Evolutionary conservation across 2,329 filamentous ascomycete genomes (phyloP).

Genomic region (Hypoxylon sp.): DNA sequence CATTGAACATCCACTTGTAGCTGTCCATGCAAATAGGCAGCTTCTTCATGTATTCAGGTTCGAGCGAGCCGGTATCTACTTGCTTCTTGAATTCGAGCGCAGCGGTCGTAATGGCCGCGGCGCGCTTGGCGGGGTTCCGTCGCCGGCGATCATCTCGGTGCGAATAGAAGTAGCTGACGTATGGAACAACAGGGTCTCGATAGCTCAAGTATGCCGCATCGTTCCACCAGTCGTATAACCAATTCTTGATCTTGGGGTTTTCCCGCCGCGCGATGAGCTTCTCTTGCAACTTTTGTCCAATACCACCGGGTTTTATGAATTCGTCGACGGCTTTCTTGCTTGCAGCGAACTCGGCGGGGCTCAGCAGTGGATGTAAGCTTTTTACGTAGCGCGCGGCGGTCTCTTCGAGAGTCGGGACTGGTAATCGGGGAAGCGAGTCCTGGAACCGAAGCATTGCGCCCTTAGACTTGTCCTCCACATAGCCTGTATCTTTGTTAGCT

Average conservation of each 20-base stretch:
- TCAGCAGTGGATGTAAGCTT: slow-evolving; percentile 81
- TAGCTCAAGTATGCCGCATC: slow-evolving; percentile 92
- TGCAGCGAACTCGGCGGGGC: slow-evolving; percentile 74
- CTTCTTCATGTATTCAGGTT: slow-evolving; percentile 99
- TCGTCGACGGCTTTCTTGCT: slow-evolving; percentile 89
- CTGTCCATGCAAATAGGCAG: slow-evolving; percentile 98
- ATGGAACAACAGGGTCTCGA: slow-evolving; percentile 95
- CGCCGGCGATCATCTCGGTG: slow-evolving; percentile 93
- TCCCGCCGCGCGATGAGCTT: slow-evolving; percentile 84
- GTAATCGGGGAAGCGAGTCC: slow-evolving; percentile 84
- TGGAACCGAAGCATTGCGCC: slow-evolving; percentile 87
- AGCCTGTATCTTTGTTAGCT: slow-evolving; percentile 66
- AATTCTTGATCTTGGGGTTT: slow-evolving; percentile 88
- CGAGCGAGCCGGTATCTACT: slow-evolving; percentile 84
- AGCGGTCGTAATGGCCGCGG: slow-evolving; percentile 88
- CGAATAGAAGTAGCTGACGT: slow-evolving; percentile 99
- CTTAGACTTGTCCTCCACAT: slow-evolving; percentile 84
- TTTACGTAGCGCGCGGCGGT: slow-evolving; percentile 86
- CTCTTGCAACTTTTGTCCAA: slow-evolving; percentile 87
- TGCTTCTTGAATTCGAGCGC: slow-evolving; percentile 94
- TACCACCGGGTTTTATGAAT: slow-evolving; percentile 88
- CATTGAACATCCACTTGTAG: slow-evolving; percentile 99
- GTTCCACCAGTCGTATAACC: slow-evolving; percentile 99
- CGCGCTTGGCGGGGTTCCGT: slow-evolving; percentile 90
- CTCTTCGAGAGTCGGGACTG: slow-evolving; percentile 86